Evolutionary conservation across 1,284 basidiomycete genomes (phyloP).

Genomic region (Mycena citricolor): DNA sequence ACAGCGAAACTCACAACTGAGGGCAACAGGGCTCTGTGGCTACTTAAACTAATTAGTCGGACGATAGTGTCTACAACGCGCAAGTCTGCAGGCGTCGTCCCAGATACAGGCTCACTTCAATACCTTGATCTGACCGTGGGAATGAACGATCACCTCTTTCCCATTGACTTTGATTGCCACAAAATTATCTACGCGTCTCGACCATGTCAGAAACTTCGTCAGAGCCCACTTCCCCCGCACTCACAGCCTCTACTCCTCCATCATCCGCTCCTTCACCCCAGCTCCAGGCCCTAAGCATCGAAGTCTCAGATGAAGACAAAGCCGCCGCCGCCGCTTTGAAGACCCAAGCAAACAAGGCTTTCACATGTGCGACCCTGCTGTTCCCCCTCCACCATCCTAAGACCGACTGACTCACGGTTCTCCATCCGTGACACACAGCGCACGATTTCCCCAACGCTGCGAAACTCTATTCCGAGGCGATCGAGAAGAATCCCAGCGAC

Average conservation of each 20-base stretch:
- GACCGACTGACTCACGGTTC: not conserved
- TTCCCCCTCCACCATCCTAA: slow-evolving; percentile 1
- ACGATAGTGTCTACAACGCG: no score
- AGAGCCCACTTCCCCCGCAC: slow-evolving; percentile 40
- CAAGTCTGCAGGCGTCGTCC: no score
- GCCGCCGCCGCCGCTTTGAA: slow-evolving; percentile 73
- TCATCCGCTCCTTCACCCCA: slow-evolving; percentile 59
- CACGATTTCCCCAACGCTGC: slow-evolving; percentile 61
- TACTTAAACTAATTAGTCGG: no score
- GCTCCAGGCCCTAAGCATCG: slow-evolving; percentile 42
- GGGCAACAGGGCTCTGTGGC: no score
- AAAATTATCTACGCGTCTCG: slow-evolving; percentile 12
- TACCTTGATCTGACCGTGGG: no score
- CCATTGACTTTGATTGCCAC: no score
- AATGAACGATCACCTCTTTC: no score
- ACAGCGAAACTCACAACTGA: no score
- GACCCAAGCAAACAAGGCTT: slow-evolving; percentile 84
- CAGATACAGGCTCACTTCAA: no score
- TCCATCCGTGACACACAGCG: no score
- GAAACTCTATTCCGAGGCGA: slow-evolving; percentile 73
- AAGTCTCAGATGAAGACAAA: slow-evolving; percentile 68
- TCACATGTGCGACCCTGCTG: slow-evolving; percentile 53
- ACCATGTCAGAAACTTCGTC: slow-evolving; percentile 50
- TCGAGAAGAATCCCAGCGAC: slow-evolving; percentile 77
- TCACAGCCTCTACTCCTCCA: slow-evolving; percentile 48